Percentiles rank a stretch among this genome's conserved stretches.
phyloP scores from a whole-genome alignment of 116 monocot species.

The Dioscorea cayenensis region DNA sequence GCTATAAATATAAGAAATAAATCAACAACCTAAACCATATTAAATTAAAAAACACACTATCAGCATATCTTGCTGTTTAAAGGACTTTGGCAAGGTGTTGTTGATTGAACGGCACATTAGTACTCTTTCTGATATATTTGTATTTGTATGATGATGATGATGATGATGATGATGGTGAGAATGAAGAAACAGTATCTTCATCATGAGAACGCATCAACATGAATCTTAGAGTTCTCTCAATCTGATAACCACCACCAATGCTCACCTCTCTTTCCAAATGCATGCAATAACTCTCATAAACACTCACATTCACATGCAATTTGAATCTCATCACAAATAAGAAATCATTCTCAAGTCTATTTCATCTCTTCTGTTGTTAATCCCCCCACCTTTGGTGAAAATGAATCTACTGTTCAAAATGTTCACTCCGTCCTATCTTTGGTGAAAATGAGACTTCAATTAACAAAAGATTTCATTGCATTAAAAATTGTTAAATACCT shows the following conservation, averaged over 20 bases:
- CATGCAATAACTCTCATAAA: constrained; percentile 72
- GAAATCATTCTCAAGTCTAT: constrained; percentile 59
- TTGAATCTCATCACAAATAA: constrained; percentile 73
- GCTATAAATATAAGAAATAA: too few species aligned
- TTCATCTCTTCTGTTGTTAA: constrained; percentile 42
- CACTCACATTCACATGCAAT: constrained; percentile 67
- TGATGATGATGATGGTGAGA: background rate
- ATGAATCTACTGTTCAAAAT: too few species aligned
- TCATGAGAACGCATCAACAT: constrained; percentile 14
- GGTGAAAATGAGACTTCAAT: too few species aligned
- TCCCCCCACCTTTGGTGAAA: constrained; percentile 62
- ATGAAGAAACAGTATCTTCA: constrained; percentile 15
- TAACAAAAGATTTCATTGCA: too few species aligned
- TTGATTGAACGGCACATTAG: too few species aligned
- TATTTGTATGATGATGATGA: too few species aligned
- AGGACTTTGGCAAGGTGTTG: background rate
- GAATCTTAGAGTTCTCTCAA: constrained; percentile 52
- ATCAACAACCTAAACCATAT: too few species aligned
- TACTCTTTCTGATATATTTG: background rate
- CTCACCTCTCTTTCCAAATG: constrained; percentile 85
- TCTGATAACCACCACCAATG: constrained; percentile 71
- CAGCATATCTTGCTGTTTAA: too few species aligned
- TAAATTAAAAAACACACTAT: too few species aligned
- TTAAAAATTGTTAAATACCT: too few species aligned
- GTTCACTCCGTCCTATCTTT: too few species aligned